Evolutionary conservation across 2,329 filamentous ascomycete species (phyloP), one percentile per base, ranked within the genome.

Genomic region (Beauveria sp.): DNA sequence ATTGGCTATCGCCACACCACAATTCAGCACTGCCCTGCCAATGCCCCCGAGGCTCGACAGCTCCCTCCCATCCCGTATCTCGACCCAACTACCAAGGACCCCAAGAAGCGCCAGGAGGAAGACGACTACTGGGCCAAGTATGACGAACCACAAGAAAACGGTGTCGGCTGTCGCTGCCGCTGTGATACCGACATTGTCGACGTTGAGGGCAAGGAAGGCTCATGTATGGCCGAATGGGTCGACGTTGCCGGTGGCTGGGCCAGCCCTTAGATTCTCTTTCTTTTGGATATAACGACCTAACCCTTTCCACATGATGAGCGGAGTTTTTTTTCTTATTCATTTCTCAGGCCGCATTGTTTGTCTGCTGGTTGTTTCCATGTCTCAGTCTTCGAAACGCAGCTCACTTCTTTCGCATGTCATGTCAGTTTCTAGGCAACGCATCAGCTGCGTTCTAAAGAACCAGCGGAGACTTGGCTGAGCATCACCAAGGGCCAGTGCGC

Each of bases 1-100:
- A 93, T 98, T 76, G 95, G 95, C 60, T 99, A 99, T 78, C 86
- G 95, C 71, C 95, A 99, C 76, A 99, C 95, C 7, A 99, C 95
- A 3, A 99, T 99, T 71, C 93, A 98, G 77, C 95, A 99, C 75
- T 99, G 95, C 70, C 95, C 95, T 1, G 92, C 93, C 60, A 99
- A 99, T 71, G 95, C 95, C 3, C 95, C 93, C 0, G 87, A 88
- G 38, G 60, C 52, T 14, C 87, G 90, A 53, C 95, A 99, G 75
- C 82, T 96, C 49, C 85, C 89, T 4, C 86, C 91, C 62, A 82
- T 86, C 58, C 91, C 91, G 1, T 97, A 81, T 72, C 84, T 96
- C 18, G 92, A 97, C 74, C 85, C 78, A 78, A 95, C 90, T 18
- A 96, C 90, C 0, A 69, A 81, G 16, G 89, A 96, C 66, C 88